A percentile compares a stretch with the other conserved stretches of the same genome.
These are phyloP conservation scores for Pichia sp. DNA, from an alignment of 1,139 yeast genomes.

Conservation along the genomic window DNA sequence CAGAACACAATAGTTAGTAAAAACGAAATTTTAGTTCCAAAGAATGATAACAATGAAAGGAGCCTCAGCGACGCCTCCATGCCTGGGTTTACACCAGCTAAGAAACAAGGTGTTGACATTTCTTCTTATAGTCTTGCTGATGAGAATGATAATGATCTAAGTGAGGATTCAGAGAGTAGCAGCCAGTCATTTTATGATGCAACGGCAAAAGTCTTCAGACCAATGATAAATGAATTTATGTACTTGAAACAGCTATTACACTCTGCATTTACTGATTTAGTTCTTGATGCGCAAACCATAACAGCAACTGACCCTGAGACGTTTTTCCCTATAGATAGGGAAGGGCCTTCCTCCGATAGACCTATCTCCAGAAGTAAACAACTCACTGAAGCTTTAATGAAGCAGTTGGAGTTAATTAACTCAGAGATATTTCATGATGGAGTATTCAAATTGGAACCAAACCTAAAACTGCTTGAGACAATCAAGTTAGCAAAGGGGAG, in stretches of 20 bases:
- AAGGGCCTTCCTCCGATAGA: constrained; percentile 33
- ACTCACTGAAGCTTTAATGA: constrained; percentile 10
- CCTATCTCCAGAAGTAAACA: not conserved
- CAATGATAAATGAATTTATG: constrained; percentile 67
- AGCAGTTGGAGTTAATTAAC: constrained; percentile 29
- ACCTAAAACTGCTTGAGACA: constrained; percentile 41
- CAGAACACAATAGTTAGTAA: constrained; percentile 18
- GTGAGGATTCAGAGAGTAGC: constrained; percentile 16
- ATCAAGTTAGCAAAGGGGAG: constrained; percentile 45
- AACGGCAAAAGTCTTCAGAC: constrained; percentile 39
- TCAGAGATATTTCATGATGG: constrained; percentile 40
- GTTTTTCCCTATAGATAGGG: constrained; percentile 52
- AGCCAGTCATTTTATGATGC: constrained; percentile 31
- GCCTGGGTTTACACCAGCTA: not conserved
- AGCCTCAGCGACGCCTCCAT: not conserved
- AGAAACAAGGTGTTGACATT: not conserved
- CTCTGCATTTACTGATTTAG: constrained; percentile 54
- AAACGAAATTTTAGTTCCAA: not conserved
- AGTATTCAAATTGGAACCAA: constrained; percentile 47
- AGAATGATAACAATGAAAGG: not conserved
- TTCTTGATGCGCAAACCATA: constrained; percentile 65
- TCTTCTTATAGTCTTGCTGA: not conserved
- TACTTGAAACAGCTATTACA: constrained; percentile 72
- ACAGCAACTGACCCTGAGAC: constrained; percentile 73
- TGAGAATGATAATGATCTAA: constrained; percentile 12